Conservation (phyloP, 306 rosid genomes). For the Chamaecrista fasciculata region DNA sequence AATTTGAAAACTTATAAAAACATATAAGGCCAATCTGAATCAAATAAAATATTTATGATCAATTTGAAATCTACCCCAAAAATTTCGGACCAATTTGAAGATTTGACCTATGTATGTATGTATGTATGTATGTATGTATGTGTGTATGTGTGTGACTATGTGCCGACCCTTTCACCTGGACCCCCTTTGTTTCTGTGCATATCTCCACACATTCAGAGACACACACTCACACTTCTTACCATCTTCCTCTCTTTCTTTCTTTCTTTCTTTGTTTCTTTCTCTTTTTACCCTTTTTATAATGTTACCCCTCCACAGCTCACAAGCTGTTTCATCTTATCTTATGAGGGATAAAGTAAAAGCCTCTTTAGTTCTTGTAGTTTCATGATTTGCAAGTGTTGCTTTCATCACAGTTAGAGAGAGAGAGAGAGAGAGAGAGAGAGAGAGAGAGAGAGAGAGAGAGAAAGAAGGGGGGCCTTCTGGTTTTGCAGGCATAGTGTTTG, state of each 20-base stretch:
- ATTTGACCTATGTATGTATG: too few relatives aligned
- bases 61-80: too few relatives aligned
- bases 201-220: too few relatives aligned
- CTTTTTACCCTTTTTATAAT: too few relatives aligned
- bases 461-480: constrained; percentile 30
- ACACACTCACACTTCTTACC: too few relatives aligned
- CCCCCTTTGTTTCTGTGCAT: constrained; percentile 36
- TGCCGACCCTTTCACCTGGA: constrained; percentile 26
- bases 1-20: too few relatives aligned
- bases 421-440: background rate
- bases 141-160: background rate
- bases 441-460: background rate
- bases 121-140: too few relatives aligned
- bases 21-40: too few relatives aligned
- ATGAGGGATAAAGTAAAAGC: constrained; percentile 41
- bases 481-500: constrained; percentile 35
- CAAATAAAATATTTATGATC: too few relatives aligned
- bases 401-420: background rate
- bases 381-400: constrained; percentile 51
- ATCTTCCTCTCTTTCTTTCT: constrained; percentile 5
- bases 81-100: too few relatives aligned
- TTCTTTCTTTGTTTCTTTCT: background rate
- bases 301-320: too few relatives aligned
- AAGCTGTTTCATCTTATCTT: constrained; percentile 26
- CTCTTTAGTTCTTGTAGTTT: constrained; percentile 34